Percentiles rank a stretch among this genome's conserved stretches.
Evolutionary conservation across 768 basidiomycete genomes (phyloP).

Genomic region (Mrakia frigida): DNA sequence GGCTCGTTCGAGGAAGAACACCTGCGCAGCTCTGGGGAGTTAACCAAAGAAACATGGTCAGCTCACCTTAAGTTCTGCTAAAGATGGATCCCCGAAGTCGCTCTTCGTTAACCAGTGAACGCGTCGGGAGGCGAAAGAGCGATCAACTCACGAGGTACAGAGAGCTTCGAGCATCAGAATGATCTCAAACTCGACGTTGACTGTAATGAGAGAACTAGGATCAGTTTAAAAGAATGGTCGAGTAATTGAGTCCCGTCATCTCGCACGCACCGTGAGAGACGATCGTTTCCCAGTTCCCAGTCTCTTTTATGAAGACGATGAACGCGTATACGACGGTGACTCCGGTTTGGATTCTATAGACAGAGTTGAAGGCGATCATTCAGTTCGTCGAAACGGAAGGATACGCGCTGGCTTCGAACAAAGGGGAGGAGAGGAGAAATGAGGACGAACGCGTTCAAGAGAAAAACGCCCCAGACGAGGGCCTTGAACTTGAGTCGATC

Average conservation of each 20-base stretch:
- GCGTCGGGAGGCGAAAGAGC: not conserved
- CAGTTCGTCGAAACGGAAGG: too few relatives aligned
- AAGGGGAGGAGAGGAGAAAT: not conserved
- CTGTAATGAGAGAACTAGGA: not conserved
- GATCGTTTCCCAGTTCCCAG: not conserved
- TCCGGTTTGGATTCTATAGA: not conserved
- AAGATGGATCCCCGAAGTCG: too few relatives aligned
- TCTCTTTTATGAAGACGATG: not conserved
- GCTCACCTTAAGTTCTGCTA: too few relatives aligned
- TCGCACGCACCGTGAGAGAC: not conserved
- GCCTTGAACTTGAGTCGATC: not conserved
- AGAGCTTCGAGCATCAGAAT: not conserved
- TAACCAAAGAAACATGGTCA: too few relatives aligned
- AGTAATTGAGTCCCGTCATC: too few relatives aligned
- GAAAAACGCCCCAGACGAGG: not conserved
- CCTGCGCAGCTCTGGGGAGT: not conserved
- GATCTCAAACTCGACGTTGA: constrained; percentile 1
- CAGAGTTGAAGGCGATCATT: too few relatives aligned
- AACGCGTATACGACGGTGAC: not conserved
- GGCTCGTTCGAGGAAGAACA: constrained; percentile 2
- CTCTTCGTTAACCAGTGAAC: too few relatives aligned
- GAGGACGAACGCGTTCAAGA: not conserved
- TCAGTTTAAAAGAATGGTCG: too few relatives aligned
- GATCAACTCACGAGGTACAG: not conserved
- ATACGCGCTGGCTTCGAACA: too few relatives aligned